Evolutionary conservation across 495 filamentous ascomycete species (phyloP).

Genomic region (Amphirosellinia nigrospora): DNA sequence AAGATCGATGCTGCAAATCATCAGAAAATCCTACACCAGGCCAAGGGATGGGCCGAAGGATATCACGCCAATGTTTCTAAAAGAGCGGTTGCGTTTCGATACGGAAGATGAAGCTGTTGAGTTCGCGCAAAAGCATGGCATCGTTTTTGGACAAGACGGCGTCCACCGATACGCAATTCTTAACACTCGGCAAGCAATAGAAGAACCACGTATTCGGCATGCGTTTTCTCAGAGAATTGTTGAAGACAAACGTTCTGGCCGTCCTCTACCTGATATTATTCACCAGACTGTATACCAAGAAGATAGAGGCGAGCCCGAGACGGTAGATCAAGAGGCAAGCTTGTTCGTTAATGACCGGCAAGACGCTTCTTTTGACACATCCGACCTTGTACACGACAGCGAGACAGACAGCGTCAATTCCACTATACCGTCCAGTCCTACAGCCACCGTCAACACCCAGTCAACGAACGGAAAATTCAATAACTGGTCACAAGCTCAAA

Average conservation of each 20-base stretch:
- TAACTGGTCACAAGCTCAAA: not conserved
- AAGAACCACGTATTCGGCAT: conserved; percentile 50
- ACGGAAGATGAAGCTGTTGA: conserved; percentile 69
- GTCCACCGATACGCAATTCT: conserved; percentile 60
- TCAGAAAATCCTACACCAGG: conserved; percentile 65
- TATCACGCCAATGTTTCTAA: conserved; percentile 72
- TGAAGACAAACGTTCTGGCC: conserved; percentile 53
- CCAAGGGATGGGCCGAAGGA: conserved; percentile 73
- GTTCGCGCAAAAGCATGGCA: conserved; percentile 72
- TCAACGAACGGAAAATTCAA: not conserved
- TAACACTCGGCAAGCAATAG: conserved; percentile 29
- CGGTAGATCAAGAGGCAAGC: conserved; percentile 25
- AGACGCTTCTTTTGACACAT: conserved; percentile 6
- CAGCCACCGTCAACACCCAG: not conserved
- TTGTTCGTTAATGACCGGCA: conserved; percentile 42
- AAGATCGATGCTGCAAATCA: conserved; percentile 72
- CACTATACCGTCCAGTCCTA: not conserved
- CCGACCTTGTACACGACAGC: not conserved
- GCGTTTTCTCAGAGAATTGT: conserved; percentile 51
- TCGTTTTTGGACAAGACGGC: conserved; percentile 59
- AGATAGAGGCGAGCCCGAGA: not conserved
- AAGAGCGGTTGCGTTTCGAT: conserved; percentile 74
- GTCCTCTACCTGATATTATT: conserved; percentile 51
- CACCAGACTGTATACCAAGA: conserved; percentile 49
- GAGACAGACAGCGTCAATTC: not conserved